phyloP scores from a whole-genome alignment of 805 yeast genomes.

The Alloascoidea hylecoeti region DNA sequence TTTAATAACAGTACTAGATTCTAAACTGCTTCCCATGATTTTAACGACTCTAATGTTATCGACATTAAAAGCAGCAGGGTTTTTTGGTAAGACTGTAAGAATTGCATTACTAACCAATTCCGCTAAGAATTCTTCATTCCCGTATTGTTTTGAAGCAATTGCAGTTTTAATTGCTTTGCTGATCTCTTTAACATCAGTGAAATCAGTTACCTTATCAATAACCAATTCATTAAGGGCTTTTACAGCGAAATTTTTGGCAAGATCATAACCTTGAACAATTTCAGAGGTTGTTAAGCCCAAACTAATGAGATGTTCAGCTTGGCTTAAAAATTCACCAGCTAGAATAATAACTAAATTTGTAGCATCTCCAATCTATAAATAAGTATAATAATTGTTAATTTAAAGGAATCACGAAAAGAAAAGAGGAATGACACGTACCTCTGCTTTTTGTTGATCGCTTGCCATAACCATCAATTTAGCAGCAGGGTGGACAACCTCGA shows the following conservation, averaged over 20 bases:
- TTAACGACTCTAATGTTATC: constrained; percentile 93
- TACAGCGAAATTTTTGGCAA: constrained; percentile 69
- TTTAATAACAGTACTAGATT: constrained; percentile 64
- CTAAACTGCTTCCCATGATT: constrained; percentile 82
- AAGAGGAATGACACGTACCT: constrained; percentile 16
- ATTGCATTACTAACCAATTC: constrained; percentile 78
- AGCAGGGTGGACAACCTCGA: constrained; percentile 94
- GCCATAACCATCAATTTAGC: constrained; percentile 95
- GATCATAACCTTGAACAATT: constrained; percentile 80
- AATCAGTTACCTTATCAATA: constrained; percentile 45
- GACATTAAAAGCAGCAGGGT: constrained; percentile 61
- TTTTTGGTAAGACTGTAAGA: constrained; percentile 57
- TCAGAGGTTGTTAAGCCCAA: constrained; percentile 87
- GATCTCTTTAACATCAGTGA: constrained; percentile 39
- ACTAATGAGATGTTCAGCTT: constrained; percentile 73
- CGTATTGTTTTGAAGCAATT: constrained; percentile 87
- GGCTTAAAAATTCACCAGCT: constrained; percentile 83
- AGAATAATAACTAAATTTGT: constrained; percentile 83
- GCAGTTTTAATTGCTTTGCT: constrained; percentile 73
- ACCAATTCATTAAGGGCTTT: constrained; percentile 53
- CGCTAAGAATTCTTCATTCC: constrained; percentile 67
- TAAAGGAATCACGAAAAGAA: constrained; percentile 1
- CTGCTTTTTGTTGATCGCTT: constrained; percentile 90
- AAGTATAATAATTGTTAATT: not conserved
- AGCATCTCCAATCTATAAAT: constrained; percentile 69